Percentiles rank a stretch among this genome's conserved stretches.
Conservation (phyloP, 495 filamentous ascomycete genomes). For the Podospora appendiculata region DNA sequence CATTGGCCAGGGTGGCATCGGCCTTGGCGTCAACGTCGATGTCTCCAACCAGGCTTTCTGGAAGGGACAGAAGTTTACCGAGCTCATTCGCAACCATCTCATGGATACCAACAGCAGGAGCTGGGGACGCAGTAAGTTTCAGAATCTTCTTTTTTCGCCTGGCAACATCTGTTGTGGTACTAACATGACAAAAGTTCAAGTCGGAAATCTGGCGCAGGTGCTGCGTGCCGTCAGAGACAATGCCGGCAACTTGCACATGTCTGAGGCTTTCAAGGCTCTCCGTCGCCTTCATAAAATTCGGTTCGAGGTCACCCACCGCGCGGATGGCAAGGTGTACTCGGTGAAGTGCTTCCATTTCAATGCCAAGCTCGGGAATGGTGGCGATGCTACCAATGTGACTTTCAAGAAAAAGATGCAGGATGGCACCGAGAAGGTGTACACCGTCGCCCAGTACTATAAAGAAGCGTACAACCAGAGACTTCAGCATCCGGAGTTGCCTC, state of each 20-base stretch:
- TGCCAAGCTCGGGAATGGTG: constrained; percentile 22
- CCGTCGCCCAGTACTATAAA: constrained; percentile 60
- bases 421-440: constrained; percentile 35
- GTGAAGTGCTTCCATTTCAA: constrained; percentile 51
- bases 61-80: constrained; percentile 32
- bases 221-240: constrained; percentile 12
- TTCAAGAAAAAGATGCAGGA: constrained; percentile 52
- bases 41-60: constrained; percentile 75
- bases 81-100: constrained; percentile 18
- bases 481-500: constrained; percentile 43
- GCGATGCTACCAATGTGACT: constrained; percentile 44
- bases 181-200: constrained; percentile 1
- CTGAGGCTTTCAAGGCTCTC: constrained; percentile 40
- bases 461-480: constrained; percentile 55
- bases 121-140: constrained; percentile 5
- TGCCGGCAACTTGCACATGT: constrained; percentile 9
- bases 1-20: constrained; percentile 36
- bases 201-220: constrained; percentile 3
- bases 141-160: neutral
- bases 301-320: constrained; percentile 57
- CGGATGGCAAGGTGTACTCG: constrained; percentile 46
- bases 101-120: constrained; percentile 1
- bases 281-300: constrained; percentile 54
- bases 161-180: neutral
- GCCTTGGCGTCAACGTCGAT: constrained; percentile 74